phyloP scores from a whole-genome alignment of 192 early-diverging fungal species.

The Entomortierella beljakovae region DNA sequence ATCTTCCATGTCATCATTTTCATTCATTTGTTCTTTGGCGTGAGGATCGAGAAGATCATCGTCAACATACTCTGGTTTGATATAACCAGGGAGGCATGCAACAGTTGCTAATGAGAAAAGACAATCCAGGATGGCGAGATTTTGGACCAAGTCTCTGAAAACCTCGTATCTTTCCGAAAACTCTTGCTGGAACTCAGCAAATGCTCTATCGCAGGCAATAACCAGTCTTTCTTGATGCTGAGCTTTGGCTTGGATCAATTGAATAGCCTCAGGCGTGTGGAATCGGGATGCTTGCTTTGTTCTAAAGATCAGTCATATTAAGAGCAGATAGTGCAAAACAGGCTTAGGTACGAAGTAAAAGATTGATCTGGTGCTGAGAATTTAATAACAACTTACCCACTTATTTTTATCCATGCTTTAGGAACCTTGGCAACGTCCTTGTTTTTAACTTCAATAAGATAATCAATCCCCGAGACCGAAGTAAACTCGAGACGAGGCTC shows the following conservation, averaged over 20 bases:
- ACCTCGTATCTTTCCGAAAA: constrained; percentile 67
- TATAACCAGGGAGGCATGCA: constrained; percentile 66
- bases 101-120: constrained; percentile 68
- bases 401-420: constrained; percentile 77
- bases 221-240: constrained; percentile 64
- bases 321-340: no score
- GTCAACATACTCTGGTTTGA: constrained; percentile 67
- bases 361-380: no score
- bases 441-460: constrained; percentile 79
- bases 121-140: constrained; percentile 73
- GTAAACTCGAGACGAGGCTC: constrained; percentile 65
- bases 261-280: constrained; percentile 69
- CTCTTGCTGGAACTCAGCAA: constrained; percentile 63
- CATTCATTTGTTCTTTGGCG: neutral
- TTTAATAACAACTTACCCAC: constrained; percentile 15
- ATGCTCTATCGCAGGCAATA: constrained; percentile 68
- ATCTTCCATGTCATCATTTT: constrained; percentile 12
- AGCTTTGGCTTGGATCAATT: constrained; percentile 67
- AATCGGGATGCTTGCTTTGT: constrained; percentile 78
- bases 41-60: constrained; percentile 7
- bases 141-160: constrained; percentile 68
- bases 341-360: no score
- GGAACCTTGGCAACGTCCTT: constrained; percentile 69
- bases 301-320: constrained; percentile 17
- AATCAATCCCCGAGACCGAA: constrained; percentile 78